Conservation (phyloP, 148 eudicot genomes). For the Amaranthus cruentus region DNA sequence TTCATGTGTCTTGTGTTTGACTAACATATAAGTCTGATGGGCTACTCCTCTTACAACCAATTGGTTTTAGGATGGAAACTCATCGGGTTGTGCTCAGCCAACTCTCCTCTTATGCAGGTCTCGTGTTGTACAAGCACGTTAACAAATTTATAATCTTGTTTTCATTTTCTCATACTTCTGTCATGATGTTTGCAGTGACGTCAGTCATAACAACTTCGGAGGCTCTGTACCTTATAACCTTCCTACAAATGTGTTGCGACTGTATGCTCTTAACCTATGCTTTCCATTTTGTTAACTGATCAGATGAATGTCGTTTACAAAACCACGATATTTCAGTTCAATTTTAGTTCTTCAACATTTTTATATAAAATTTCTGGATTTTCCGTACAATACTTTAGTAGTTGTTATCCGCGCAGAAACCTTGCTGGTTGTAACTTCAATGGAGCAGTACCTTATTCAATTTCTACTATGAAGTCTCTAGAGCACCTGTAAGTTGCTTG, state of each 20-base stretch:
- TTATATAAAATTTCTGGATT: not conserved
- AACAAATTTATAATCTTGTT: too few species aligned
- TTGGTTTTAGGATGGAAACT: too few species aligned
- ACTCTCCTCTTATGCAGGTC: too few species aligned
- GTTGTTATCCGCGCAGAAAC: slow-evolving; percentile 50
- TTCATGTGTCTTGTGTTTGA: not conserved
- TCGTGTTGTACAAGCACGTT: too few species aligned
- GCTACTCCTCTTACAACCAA: too few species aligned
- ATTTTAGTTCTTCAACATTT: not conserved
- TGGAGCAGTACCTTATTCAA: slow-evolving; percentile 68
- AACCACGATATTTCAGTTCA: not conserved
- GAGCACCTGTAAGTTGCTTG: slow-evolving; percentile 52
- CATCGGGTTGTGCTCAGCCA: too few species aligned
- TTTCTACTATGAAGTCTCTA: slow-evolving; percentile 63
- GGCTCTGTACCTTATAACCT: slow-evolving; percentile 64
- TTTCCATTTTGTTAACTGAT: not conserved
- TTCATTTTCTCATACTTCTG: not conserved
- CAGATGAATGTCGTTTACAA: not conserved
- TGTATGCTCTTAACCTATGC: slow-evolving; percentile 43
- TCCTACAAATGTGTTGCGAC: slow-evolving; percentile 56
- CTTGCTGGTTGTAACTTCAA: slow-evolving; percentile 66
- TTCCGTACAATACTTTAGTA: not conserved
- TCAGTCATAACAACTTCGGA: slow-evolving; percentile 84
- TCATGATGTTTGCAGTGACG: slow-evolving; percentile 60
- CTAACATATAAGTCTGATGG: too few species aligned